Percentiles rank a stretch among this genome's conserved stretches.
Evolutionary conservation across 805 yeast species (phyloP).

Genomic region (Saturnispora hagleri): DNA sequence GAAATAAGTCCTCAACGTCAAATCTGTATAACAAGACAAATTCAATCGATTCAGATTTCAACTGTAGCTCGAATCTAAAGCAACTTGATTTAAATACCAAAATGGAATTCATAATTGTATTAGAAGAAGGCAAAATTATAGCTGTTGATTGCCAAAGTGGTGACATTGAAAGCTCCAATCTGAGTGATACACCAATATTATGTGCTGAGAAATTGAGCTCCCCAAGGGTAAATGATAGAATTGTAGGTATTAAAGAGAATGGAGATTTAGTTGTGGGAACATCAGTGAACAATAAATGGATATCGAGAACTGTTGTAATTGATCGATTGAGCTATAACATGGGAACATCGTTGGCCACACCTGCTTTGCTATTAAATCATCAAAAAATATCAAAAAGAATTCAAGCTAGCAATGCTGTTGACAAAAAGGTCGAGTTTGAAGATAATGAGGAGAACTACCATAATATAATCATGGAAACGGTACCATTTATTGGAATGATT

Average conservation of each 20-base stretch:
- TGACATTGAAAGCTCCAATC: conserved; percentile 25
- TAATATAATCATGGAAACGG: conserved; percentile 35
- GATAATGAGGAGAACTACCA: conserved; percentile 9
- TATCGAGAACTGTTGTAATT: conserved; percentile 40
- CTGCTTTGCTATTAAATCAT: conserved; percentile 26
- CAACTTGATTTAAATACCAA: conserved; percentile 23
- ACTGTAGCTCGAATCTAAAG: conserved; percentile 21
- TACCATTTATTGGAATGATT: conserved; percentile 69
- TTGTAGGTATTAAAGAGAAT: conserved; percentile 44
- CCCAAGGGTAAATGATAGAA: conserved; percentile 66
- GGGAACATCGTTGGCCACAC: conserved; percentile 31
- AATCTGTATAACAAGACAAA: conserved; percentile 15
- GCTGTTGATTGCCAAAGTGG: conserved; percentile 45
- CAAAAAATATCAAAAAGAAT: conserved; percentile 9
- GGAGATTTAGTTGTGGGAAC: conserved; percentile 53
- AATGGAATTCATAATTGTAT: conserved; percentile 43
- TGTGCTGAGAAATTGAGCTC: conserved; percentile 51
- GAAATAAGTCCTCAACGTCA: background rate
- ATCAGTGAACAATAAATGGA: conserved; percentile 60
- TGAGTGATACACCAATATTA: conserved; percentile 30
- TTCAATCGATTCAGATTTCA: conserved; percentile 27
- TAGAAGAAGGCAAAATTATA: conserved; percentile 41
- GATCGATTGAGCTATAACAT: conserved; percentile 39
- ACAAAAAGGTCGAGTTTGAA: conserved; percentile 6
- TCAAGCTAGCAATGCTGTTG: background rate